Conservation (phyloP, 1,139 yeast species). For the Blastobotrys buckinghamii region DNA sequence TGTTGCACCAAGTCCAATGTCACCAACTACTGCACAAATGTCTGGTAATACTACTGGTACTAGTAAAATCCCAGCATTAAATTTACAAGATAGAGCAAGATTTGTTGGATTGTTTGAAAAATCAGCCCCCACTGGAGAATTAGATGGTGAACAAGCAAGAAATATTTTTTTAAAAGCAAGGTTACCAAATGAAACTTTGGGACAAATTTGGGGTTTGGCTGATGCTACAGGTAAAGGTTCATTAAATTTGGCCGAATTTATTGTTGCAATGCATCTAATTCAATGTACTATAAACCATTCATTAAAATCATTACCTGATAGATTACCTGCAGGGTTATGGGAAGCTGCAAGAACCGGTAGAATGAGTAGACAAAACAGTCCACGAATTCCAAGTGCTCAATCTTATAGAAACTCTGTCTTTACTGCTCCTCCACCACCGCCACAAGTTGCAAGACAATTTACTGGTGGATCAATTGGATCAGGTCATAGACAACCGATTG, state of each 20-base stretch:
- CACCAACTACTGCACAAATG: conserved; percentile 12
- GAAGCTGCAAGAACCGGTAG: conserved; percentile 25
- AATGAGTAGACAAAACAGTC: conserved; percentile 19
- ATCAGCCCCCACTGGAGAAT: conserved; percentile 52
- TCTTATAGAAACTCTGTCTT: background rate
- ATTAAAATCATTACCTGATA: conserved; percentile 60
- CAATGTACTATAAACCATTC: conserved; percentile 72
- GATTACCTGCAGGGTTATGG: conserved; percentile 46
- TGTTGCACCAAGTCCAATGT: conserved; percentile 21
- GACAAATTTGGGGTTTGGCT: conserved; percentile 84
- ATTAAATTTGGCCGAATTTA: conserved; percentile 66
- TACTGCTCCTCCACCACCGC: conserved; percentile 1
- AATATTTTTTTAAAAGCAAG: conserved; percentile 85
- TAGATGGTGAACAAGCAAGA: conserved; percentile 74
- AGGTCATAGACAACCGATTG: conserved; percentile 8
- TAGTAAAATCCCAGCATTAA: conserved; percentile 51
- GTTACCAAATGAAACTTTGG: conserved; percentile 67
- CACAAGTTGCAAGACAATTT: conserved; percentile 19
- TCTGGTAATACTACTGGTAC: background rate
- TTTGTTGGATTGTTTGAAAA: conserved; percentile 71
- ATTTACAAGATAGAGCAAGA: conserved; percentile 59
- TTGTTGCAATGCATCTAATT: conserved; percentile 92
- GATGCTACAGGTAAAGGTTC: conserved; percentile 72
- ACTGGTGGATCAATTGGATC: conserved; percentile 15
- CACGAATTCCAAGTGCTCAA: conserved; percentile 11